These are phyloP conservation scores for Petrea volubilis DNA, from an alignment of 257 asterid species.

Conservation along the genomic window DNA sequence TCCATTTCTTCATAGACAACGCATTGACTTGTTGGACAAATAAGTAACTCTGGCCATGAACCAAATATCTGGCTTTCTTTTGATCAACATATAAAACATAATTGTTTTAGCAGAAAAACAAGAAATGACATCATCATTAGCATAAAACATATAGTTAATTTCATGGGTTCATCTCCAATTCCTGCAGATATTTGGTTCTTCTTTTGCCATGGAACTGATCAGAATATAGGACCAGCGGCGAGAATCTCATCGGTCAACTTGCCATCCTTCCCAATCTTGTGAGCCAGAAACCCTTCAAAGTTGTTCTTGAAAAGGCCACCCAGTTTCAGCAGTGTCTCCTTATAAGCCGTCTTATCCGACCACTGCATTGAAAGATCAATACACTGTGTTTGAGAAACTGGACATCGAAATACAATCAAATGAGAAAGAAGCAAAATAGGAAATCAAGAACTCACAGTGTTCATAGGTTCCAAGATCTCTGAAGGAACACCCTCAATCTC, in stretches of 20 bases:
- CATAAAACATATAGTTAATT: background rate
- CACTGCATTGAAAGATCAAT: constrained; percentile 41
- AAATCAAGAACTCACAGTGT: constrained; percentile 48
- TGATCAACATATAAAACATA: background rate
- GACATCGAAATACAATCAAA: background rate
- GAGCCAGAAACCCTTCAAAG: constrained; percentile 58
- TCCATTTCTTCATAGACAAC: background rate
- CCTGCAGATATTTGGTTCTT: background rate
- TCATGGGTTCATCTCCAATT: background rate
- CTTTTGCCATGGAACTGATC: background rate
- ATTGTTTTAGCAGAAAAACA: background rate
- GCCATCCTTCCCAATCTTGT: constrained; percentile 65
- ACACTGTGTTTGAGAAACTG: background rate
- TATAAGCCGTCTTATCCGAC: constrained; percentile 63
- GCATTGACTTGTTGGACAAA: background rate
- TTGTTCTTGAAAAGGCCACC: constrained; percentile 76
- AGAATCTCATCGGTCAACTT: constrained; percentile 62
- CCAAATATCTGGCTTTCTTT: background rate
- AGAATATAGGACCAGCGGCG: constrained; percentile 70
- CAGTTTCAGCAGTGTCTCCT: constrained; percentile 55
- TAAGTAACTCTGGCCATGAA: background rate
- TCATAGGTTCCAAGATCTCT: constrained; percentile 68
- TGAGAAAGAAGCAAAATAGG: background rate
- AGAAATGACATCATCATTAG: background rate
- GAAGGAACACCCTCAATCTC: constrained; percentile 74